Percentiles rank a stretch among this genome's conserved stretches.
Evolutionary conservation across 1,284 basidiomycete genomes (phyloP).

Genomic region (Amylostereum chailletii): DNA sequence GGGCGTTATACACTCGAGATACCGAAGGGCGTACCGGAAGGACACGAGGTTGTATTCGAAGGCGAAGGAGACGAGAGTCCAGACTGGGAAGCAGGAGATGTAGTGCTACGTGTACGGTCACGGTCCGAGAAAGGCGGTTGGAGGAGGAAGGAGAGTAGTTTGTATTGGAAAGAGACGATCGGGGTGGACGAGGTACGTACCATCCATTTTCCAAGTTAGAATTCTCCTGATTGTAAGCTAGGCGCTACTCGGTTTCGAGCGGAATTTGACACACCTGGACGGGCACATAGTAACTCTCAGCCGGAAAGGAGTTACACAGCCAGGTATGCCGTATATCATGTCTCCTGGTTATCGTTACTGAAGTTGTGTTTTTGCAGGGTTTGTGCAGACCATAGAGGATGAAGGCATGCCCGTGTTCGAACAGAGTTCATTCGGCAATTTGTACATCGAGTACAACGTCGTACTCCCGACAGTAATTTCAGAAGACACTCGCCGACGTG

Average conservation of each 20-base stretch:
- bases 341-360: not conserved
- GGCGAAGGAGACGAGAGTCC: constrained; percentile 91
- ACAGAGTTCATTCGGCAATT: constrained; percentile 60
- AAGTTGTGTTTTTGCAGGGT: constrained; percentile 36
- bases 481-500: constrained; percentile 60
- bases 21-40: constrained; percentile 84
- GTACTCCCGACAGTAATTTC: constrained; percentile 72
- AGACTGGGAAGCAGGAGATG: constrained; percentile 89
- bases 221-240: constrained; percentile 19
- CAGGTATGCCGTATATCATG: constrained; percentile 40
- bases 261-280: constrained; percentile 85
- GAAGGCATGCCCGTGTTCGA: constrained; percentile 85
- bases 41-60: constrained; percentile 84
- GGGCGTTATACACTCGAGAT: constrained; percentile 79
- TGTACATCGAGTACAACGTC: constrained; percentile 89
- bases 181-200: constrained; percentile 78
- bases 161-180: constrained; percentile 87
- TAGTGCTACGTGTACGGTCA: constrained; percentile 76
- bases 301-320: constrained; percentile 80
- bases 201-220: not conserved
- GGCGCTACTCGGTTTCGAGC: constrained; percentile 77
- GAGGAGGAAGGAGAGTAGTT: constrained; percentile 78
- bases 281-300: constrained; percentile 71
- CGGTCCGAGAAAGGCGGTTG: constrained; percentile 71
- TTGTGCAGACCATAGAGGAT: constrained; percentile 76